phyloP scores from a whole-genome alignment of 192 early-diverging fungal species.

The Backusella luteola region DNA sequence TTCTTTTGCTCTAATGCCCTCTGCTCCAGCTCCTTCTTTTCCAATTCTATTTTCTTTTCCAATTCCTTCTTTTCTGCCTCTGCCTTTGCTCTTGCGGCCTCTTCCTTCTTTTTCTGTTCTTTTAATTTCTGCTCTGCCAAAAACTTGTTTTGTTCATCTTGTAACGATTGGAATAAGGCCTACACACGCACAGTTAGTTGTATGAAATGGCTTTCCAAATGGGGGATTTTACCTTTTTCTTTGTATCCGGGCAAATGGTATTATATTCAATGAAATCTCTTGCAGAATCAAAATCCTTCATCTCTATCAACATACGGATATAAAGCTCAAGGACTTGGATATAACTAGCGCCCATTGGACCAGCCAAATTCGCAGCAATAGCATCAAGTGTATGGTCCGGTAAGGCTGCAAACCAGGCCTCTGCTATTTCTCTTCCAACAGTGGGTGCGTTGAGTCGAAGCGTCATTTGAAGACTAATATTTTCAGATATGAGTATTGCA shows the following conservation, averaged over 20 bases:
- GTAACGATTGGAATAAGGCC: neutral
- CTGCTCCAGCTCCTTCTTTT: slow-evolving; percentile 3
- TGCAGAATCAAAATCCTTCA: slow-evolving; percentile 33
- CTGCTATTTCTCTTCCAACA: slow-evolving; percentile 34
- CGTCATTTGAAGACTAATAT: slow-evolving; percentile 15
- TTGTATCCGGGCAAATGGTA: slow-evolving; percentile 20
- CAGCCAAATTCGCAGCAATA: neutral
- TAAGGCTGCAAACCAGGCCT: slow-evolving; percentile 34
- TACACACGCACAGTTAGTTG: neutral
- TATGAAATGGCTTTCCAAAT: neutral
- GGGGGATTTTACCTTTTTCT: slow-evolving; percentile 27
- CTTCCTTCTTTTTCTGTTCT: neutral
- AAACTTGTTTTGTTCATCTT: neutral
- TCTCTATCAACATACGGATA: slow-evolving; percentile 15
- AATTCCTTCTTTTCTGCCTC: neutral
- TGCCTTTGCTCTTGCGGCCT: neutral
- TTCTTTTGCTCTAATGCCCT: neutral
- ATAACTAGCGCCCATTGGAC: slow-evolving; percentile 17
- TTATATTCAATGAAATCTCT: slow-evolving; percentile 37
- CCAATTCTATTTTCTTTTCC: slow-evolving; percentile 6
- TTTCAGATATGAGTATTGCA: neutral
- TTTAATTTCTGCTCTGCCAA: neutral
- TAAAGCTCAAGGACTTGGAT: slow-evolving; percentile 29
- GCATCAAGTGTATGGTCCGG: slow-evolving; percentile 19
- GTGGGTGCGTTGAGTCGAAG: slow-evolving; percentile 9